Evolutionary conservation across 2,329 filamentous ascomycete genomes (phyloP).

Genomic region (Fusarium abutilonis): DNA sequence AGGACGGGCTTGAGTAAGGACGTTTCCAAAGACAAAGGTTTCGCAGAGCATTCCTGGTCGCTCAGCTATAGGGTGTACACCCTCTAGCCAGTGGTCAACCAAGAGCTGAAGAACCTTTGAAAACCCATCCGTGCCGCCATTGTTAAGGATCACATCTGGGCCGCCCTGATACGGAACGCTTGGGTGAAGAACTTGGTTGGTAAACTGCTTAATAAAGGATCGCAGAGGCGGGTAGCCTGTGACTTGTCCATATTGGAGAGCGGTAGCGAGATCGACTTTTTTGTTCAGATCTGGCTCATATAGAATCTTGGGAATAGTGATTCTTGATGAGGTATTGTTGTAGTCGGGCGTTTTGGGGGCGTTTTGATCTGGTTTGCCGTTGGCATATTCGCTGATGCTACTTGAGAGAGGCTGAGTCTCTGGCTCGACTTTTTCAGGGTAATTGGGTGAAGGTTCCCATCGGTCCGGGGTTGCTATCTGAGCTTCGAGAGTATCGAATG

Average conservation of each 20-base stretch:
- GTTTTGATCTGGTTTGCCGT: conserved; percentile 1
- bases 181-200: conserved; percentile 79
- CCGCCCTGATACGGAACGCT: conserved; percentile 81
- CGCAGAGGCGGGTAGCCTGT: conserved; percentile 83
- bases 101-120: conserved; percentile 80
- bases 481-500: conserved; percentile 90
- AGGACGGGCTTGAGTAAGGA: conserved; percentile 72
- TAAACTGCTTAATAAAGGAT: conserved; percentile 82
- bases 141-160: conserved; percentile 80
- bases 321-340: conserved; percentile 57
- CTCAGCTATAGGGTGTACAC: conserved; percentile 71
- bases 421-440: conserved; percentile 51
- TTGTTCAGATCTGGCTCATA: conserved; percentile 66
- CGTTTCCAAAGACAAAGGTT: conserved; percentile 82
- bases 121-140: conserved; percentile 87
- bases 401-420: conserved; percentile 3
- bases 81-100: conserved; percentile 77
- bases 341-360: conserved; percentile 44
- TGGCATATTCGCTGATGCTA: not conserved
- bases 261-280: conserved; percentile 82
- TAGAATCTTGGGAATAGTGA: conserved; percentile 77
- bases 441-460: conserved; percentile 76
- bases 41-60: conserved; percentile 84
- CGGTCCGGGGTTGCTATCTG: conserved; percentile 78
- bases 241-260: conserved; percentile 87